Percentiles rank a stretch among this genome's conserved stretches.
These are phyloP conservation scores for Aspergillus sclerotioniger DNA, from an alignment of 495 filamentous ascomycete species.

Conservation along the genomic window DNA sequence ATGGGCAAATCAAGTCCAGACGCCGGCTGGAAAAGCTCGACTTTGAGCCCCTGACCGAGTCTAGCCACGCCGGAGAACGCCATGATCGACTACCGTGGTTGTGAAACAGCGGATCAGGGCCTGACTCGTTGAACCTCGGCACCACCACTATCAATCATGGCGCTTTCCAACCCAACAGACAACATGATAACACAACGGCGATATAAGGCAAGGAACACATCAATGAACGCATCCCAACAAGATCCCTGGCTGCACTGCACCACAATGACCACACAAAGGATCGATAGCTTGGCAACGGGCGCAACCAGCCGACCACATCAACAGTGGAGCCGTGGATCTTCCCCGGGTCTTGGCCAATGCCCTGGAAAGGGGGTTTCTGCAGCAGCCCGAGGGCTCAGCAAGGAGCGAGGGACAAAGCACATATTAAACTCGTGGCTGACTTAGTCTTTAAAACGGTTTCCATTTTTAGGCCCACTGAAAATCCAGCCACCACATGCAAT, in stretches of 20 bases:
- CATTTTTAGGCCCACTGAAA: not conserved
- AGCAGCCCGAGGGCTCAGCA: not conserved
- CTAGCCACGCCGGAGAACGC: not conserved
- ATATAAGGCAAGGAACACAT: too few species aligned
- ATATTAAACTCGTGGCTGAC: not conserved
- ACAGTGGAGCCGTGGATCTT: constrained; percentile 1
- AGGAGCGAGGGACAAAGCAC: not conserved
- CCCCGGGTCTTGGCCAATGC: not conserved
- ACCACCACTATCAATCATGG: not conserved
- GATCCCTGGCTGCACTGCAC: not conserved
- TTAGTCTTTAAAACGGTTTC: not conserved
- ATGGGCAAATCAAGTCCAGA: not conserved
- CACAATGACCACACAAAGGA: too few species aligned
- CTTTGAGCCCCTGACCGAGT: not conserved
- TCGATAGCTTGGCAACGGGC: not conserved
- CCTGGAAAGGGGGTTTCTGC: not conserved
- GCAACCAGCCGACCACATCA: not conserved
- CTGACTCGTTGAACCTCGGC: constrained; percentile 3
- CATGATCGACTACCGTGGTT: not conserved
- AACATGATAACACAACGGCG: too few species aligned
- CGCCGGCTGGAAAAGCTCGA: not conserved
- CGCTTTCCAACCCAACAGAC: too few species aligned
- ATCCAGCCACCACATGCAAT: not conserved
- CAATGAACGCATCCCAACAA: not conserved
- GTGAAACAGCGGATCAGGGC: constrained; percentile 5